Conservation (phyloP, 176 grass and related monocot genomes). For the Cenchrus fungigraminus region DNA sequence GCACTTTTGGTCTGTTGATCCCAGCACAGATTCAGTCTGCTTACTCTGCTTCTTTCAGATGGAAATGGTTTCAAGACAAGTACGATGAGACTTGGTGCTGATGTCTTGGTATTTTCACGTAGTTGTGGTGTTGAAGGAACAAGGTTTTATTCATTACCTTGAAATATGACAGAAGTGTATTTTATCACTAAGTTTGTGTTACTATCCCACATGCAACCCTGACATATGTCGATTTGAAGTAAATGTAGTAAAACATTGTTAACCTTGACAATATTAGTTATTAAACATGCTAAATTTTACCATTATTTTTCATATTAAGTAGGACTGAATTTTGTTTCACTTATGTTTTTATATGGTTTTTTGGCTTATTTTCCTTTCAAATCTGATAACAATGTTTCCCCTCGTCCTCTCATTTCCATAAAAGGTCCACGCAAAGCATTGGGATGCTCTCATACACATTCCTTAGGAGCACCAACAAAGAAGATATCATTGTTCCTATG, state of each 20-base stretch:
- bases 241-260: not conserved
- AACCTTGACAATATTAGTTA: not conserved
- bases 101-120: slow-evolving; percentile 93
- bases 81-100: slow-evolving; percentile 98
- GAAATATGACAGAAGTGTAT: slow-evolving; percentile 26
- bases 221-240: not conserved
- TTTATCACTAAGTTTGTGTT: slow-evolving; percentile 11
- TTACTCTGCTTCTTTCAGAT: slow-evolving; percentile 36
- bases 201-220: not conserved
- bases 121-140: slow-evolving; percentile 59
- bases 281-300: not conserved
- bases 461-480: slow-evolving; percentile 71
- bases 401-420: slow-evolving; percentile 19
- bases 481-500: slow-evolving; percentile 98
- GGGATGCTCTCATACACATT: slow-evolving; percentile 96
- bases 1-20: not conserved
- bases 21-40: slow-evolving; percentile 2
- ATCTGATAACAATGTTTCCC: slow-evolving; percentile 1
- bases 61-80: slow-evolving; percentile 86
- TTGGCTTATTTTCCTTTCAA: slow-evolving; percentile 35
- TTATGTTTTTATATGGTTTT: slow-evolving; percentile 5
- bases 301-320: not conserved
- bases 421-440: slow-evolving; percentile 79
- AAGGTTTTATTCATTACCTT: slow-evolving; percentile 58
- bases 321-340: not conserved